Evolutionary conservation across 2,329 filamentous ascomycete species (phyloP).

Genomic region (Exophiala sp.): DNA sequence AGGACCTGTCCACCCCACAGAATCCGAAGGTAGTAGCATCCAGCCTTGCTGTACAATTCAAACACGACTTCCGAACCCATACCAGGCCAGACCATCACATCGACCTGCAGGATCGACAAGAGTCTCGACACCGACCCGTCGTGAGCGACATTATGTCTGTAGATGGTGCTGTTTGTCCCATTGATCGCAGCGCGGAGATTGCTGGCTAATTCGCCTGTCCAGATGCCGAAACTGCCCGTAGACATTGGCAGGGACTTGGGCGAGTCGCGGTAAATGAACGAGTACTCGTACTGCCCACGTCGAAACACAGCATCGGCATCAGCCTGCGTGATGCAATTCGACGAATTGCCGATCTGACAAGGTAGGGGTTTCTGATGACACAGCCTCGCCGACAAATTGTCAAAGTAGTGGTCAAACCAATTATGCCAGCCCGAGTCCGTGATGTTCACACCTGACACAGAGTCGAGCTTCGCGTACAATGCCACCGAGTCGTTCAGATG

Average conservation of each 20-base stretch:
- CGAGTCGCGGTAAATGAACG: conserved; percentile 69
- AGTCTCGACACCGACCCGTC: conserved; percentile 69
- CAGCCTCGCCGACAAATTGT: conserved; percentile 74
- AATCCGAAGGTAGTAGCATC: conserved; percentile 59
- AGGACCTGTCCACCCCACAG: conserved; percentile 68
- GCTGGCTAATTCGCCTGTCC: conserved; percentile 66
- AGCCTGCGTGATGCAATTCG: conserved; percentile 60
- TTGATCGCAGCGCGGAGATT: conserved; percentile 58
- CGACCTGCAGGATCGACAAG: conserved; percentile 67
- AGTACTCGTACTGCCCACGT: conserved; percentile 77
- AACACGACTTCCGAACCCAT: conserved; percentile 79
- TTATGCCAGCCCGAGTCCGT: conserved; percentile 58
- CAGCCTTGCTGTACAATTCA: conserved; percentile 60
- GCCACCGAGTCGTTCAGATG: conserved; percentile 56
- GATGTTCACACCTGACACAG: conserved; percentile 62
- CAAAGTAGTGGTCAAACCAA: conserved; percentile 75
- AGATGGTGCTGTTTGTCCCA: conserved; percentile 47
- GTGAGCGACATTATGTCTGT: conserved; percentile 76
- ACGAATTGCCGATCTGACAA: conserved; percentile 54
- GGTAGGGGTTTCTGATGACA: conserved; percentile 72
- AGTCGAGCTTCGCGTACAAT: conserved; percentile 61
- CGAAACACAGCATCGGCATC: conserved; percentile 69
- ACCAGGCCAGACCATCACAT: conserved; percentile 78
- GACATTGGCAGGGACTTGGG: conserved; percentile 60
- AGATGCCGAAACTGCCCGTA: conserved; percentile 64